phyloP scores from a whole-genome alignment of 345 rosid genomes.

The Euphorbia tirucalli region DNA sequence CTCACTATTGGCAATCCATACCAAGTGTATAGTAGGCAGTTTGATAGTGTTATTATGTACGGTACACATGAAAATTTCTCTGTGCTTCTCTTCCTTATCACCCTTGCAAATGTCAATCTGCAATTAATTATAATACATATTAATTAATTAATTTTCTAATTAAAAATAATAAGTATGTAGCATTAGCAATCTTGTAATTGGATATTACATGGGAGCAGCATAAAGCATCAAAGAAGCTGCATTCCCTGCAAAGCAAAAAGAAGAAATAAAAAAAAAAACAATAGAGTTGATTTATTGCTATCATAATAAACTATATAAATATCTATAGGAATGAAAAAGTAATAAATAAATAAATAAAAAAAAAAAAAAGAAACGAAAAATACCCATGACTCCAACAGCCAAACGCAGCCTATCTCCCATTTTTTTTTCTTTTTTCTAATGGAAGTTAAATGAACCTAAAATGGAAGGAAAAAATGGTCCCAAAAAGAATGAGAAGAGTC shows the following conservation, averaged over 20 bases:
- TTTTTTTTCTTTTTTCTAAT: slow-evolving; percentile 20
- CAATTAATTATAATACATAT: background rate
- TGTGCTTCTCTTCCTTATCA: slow-evolving; percentile 64
- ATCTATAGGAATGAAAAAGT: background rate
- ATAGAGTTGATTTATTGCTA: background rate
- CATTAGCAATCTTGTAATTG: background rate
- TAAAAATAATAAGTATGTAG: too few relatives aligned
- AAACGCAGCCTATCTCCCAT: slow-evolving; percentile 62
- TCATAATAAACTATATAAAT: background rate
- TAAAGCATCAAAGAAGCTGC: slow-evolving; percentile 71
- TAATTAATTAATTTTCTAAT: too few relatives aligned
- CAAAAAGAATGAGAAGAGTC: background rate
- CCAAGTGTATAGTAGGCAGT: slow-evolving; percentile 79
- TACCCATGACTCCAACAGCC: slow-evolving; percentile 68
- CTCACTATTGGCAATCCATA: slow-evolving; percentile 85
- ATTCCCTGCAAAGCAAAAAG: slow-evolving; percentile 56
- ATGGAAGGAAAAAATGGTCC: slow-evolving; percentile 14
- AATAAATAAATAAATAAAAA: background rate
- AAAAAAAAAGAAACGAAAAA: background rate
- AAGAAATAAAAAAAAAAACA: background rate
- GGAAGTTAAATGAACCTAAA: slow-evolving; percentile 17
- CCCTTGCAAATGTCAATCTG: slow-evolving; percentile 74
- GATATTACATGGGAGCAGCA: slow-evolving; percentile 65
- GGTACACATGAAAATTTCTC: slow-evolving; percentile 83
- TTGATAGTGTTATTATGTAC: slow-evolving; percentile 55